A percentile compares a stretch with the other conserved stretches of the same genome.
Evolutionary conservation across 306 rosid genomes (phyloP).

Genomic region (Albizia julibrissin): DNA sequence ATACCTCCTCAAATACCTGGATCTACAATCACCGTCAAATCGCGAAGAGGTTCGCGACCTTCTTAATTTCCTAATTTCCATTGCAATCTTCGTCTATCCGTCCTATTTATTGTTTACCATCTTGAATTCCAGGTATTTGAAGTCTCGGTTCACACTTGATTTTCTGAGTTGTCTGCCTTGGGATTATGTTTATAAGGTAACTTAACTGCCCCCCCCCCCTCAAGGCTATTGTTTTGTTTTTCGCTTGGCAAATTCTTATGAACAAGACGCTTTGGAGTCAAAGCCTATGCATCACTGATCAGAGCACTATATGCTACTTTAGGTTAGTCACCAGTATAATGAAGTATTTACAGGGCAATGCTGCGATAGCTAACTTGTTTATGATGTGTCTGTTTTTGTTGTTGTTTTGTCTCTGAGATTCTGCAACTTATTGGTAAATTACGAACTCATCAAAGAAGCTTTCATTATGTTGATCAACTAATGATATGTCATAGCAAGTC

Average conservation of each 20-base stretch:
- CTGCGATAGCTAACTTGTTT: not conserved
- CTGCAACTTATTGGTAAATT: not conserved
- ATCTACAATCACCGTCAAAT: conserved; percentile 44
- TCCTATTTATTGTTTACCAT: not conserved
- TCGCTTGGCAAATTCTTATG: not conserved
- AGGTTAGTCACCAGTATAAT: not conserved
- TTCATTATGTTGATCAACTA: not conserved
- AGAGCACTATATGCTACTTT: not conserved
- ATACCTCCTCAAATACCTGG: conserved; percentile 41
- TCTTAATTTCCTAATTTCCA: not conserved
- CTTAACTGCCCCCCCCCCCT: no score
- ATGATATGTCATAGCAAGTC: no score
- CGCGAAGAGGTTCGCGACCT: conserved; percentile 36
- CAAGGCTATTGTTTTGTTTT: not conserved
- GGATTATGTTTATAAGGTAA: conserved; percentile 68
- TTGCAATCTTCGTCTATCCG: not conserved
- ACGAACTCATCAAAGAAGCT: not conserved
- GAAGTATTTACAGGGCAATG: not conserved
- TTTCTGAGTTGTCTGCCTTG: conserved; percentile 62
- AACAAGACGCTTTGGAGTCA: not conserved
- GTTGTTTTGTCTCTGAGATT: not conserved
- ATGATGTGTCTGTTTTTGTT: not conserved
- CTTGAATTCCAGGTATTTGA: conserved; percentile 43
- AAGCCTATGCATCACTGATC: not conserved
- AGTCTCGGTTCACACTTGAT: conserved; percentile 59